Base-by-base conservation (phyloP, 2,329 filamentous ascomycete species). In the Akanthomyces dipterigenus region DNA sequence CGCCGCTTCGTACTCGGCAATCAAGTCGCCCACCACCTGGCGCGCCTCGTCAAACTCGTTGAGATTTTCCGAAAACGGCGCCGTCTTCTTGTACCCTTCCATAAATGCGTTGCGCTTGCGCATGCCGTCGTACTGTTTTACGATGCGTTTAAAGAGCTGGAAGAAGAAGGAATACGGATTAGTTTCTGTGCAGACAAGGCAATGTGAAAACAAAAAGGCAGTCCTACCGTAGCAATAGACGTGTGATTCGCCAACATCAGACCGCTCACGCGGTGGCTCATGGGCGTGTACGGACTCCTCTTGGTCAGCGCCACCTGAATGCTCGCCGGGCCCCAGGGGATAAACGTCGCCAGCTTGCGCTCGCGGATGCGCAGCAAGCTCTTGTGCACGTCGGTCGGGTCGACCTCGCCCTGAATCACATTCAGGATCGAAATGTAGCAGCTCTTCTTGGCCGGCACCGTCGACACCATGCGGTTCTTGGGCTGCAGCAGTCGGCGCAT, bases 351-450 rank as follows among this genome's bases (percentile, higher is more conserved):
- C 59, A 99, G 83, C 63, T 91, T 87, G 55, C 95, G 88, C 79
- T 99, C 95, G 55, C 95, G 88, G 71, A 99, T 99, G 66, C 95
- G 90, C 62, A 99, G 85, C 62, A 99, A 80, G 66, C 93, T 98
- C 83, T 99, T 99, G 80, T 99, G 95, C 61, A 99, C 91, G 75
- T 99, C 96, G 3, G 93, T 98, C 9, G 95, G 93, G 72, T 99
- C 96, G 43, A 96, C 95, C 75, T 99, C 95, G 70, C 95, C 95
- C 79, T 98, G 95, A 69, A 99, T 99, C 69, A 99, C 96, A 75
- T 99, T 98, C 65, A 99, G 81, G 68, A 99, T 98, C 53, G 92
- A 96, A 71, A 99, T 98, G 79, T 99, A 99, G 79, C 95, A 99
- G 77, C 92, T 97, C 79, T 91, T 96, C 79, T 98, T 98, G 69